Percentiles rank a stretch among this genome's conserved stretches.
Conservation (phyloP, 768 basidiomycete genomes). For the Boletus eberwhitei region DNA sequence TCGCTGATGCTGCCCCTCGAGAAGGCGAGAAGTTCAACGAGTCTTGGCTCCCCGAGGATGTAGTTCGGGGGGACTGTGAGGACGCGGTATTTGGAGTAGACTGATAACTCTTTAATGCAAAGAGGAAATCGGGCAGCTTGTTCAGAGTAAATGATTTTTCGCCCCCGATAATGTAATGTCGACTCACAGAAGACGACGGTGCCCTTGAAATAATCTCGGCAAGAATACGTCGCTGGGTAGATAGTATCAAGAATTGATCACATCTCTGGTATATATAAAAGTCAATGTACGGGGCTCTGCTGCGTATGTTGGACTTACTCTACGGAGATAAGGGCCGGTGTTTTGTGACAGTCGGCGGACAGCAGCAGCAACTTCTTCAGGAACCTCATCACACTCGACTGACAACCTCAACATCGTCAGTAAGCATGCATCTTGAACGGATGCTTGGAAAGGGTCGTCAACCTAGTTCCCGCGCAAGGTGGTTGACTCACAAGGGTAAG, state of each 20-base stretch:
- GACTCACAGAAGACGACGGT: slow-evolving; percentile 54
- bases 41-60: slow-evolving; percentile 16
- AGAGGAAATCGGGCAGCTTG: slow-evolving; percentile 72
- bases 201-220: slow-evolving; percentile 45
- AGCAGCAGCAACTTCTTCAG: slow-evolving; percentile 39
- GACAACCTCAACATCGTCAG: slow-evolving; percentile 68
- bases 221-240: slow-evolving; percentile 43
- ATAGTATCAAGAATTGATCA: slow-evolving; percentile 58
- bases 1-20: slow-evolving; percentile 32
- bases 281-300: slow-evolving; percentile 1
- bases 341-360: slow-evolving; percentile 44
- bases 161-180: neutral
- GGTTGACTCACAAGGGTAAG: slow-evolving; percentile 42
- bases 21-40: slow-evolving; percentile 18
- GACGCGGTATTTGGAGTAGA: slow-evolving; percentile 1
- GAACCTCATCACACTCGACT: slow-evolving; percentile 54
- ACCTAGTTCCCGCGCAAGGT: slow-evolving; percentile 8
- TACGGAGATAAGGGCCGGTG: slow-evolving; percentile 53
- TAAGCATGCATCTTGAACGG: slow-evolving; percentile 71
- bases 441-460: slow-evolving; percentile 38
- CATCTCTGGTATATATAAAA: slow-evolving; percentile 50
- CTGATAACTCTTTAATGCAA: slow-evolving; percentile 42
- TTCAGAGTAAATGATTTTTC: slow-evolving; percentile 2
- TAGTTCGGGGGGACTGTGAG: slow-evolving; percentile 7
- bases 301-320: slow-evolving; percentile 38